A percentile compares a stretch with the other conserved stretches of the same genome.
phyloP scores from a whole-genome alignment of 257 asterid genomes.

The Voacanga thouarsii region DNA sequence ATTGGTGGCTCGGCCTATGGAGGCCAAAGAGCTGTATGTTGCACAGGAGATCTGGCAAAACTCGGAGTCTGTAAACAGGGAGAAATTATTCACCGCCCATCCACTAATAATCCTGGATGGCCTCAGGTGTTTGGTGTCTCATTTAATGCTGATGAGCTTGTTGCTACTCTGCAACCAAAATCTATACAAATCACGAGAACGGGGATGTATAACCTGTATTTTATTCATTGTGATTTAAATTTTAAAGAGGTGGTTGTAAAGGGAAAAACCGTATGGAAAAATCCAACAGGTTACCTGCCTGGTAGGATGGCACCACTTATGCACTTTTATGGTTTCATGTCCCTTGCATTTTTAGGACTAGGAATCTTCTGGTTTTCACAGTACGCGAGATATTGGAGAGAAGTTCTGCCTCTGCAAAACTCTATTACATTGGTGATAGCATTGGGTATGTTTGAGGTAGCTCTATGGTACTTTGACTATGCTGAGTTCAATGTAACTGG shows the following conservation, averaged over 20 bases:
- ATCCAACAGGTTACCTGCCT: constrained; percentile 87
- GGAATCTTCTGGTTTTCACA: constrained; percentile 95
- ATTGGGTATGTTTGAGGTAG: constrained; percentile 90
- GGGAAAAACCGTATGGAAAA: constrained; percentile 95
- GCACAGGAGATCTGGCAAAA: constrained; percentile 87
- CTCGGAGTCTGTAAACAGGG: constrained; percentile 91
- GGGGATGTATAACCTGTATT: constrained; percentile 93
- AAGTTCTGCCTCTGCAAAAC: constrained; percentile 84
- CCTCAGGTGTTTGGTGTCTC: constrained; percentile 76
- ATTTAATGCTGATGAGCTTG: constrained; percentile 50
- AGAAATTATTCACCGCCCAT: constrained; percentile 75
- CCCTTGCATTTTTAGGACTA: constrained; percentile 77
- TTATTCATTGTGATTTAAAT: constrained; percentile 80
- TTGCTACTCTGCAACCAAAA: constrained; percentile 52
- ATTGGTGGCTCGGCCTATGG: constrained; percentile 97
- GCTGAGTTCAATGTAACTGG: constrained; percentile 89
- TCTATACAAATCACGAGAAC: constrained; percentile 72
- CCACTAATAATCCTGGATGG: constrained; percentile 79
- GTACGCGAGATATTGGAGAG: constrained; percentile 89
- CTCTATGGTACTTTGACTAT: constrained; percentile 95
- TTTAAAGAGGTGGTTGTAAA: constrained; percentile 65
- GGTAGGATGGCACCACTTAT: constrained; percentile 98
- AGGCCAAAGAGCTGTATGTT: constrained; percentile 95
- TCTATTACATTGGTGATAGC: constrained; percentile 84
- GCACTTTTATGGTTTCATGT: constrained; percentile 85